phyloP scores from a whole-genome alignment of 306 rosid species.

The cucumber (Cucumis sativus) region Cucumber_9930_V3 NC_026657.2:32116001-32116500 shows the following conservation, averaged over 20 bases:
- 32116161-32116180: not conserved
- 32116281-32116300: conserved; percentile 51
- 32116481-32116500: conserved; percentile 13
- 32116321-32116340: conserved; percentile 31
- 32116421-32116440: conserved; percentile 26
- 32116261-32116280: conserved; percentile 33
- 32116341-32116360: conserved; percentile 24
- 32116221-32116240: conserved; percentile 34
- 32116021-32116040: not conserved
- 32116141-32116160: not conserved
- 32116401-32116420: conserved; percentile 31
- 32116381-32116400: conserved; percentile 24
- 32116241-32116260: conserved; percentile 31
- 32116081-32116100: not conserved
- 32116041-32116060: not conserved
- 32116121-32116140: not conserved
- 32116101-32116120: not conserved
- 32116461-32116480: conserved; percentile 17
- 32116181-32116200: conserved; percentile 7
- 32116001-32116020: not conserved
- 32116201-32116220: conserved; percentile 46
- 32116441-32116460: conserved; percentile 44
- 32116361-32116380: conserved; percentile 25
- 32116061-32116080: not conserved
- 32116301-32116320: conserved; percentile 35